Base-by-base conservation (phyloP, 2,329 filamentous ascomycete genomes). In the Penicillium concentricum region DNA sequence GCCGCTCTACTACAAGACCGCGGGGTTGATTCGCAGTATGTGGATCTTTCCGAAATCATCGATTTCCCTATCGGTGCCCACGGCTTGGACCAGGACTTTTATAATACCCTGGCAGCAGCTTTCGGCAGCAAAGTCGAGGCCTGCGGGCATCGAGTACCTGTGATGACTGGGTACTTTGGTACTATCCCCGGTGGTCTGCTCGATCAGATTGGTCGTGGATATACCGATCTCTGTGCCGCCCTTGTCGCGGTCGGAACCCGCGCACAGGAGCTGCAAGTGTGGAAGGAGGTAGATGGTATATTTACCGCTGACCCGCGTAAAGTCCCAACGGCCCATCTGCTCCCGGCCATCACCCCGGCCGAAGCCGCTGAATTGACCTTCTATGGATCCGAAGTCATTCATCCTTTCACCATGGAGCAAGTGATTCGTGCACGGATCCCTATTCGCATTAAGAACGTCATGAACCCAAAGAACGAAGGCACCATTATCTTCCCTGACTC, bases 341-440 rank as follows among this genome's bases (percentile, higher is more conserved):
- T 99, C 43, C 79, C 87, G 12, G 87, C 88, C 52, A 96, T 99
- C 72, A 97, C 93, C 4, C 94, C 94, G 0, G 89, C 91, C 10
- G 94, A 99, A 76, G 94, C 94, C 2, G 93, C 94, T 13, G 94
- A 99, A 75, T 81, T 99, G 78, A 97, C 94, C 2, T 94, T 93
- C 70, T 94, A 93, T 72, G 90, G 90, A 60, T 92, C 92, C 59
- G 94, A 99, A 75, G 94, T 99, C 71, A 99, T 99, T 66, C 94
- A 99, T 73, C 94, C 96, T 63, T 89, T 97, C 72, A 99, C 94
- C 67, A 97, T 99, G 92, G 93, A 97, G 77, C 94, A 97, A 76
- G 84, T 87, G 54, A 87, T 87, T 60, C 81, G 81, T 49, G 85
- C 85, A 35, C 79, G 79, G 69, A 88, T 88, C 55, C 85, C 85